Base-by-base conservation (phyloP, 768 basidiomycete genomes). In the Hirschioporus abietinus region DNA sequence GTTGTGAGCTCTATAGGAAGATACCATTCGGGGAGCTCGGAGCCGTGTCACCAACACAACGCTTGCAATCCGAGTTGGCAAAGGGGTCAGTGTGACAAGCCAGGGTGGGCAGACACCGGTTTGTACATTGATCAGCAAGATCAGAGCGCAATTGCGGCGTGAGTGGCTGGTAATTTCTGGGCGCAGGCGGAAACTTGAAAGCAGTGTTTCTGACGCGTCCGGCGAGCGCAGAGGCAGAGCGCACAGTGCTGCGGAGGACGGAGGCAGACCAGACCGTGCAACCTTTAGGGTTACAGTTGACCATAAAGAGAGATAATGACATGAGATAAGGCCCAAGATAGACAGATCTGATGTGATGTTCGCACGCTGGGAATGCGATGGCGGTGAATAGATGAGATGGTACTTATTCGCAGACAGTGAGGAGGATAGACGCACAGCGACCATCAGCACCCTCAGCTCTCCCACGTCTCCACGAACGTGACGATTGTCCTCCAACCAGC, bases 401-500 rank as follows among this genome's bases (percentile, higher is more conserved):
- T 12, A 12, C 20, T 20, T 52, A 52, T 52, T 12, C 42, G 20
- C 42, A 52, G 12, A 52, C 12, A 20, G 42, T 52, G 42, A 20
- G 42, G 20, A 20, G 42, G 42, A 20, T 52, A 52, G 20, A 52
- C 42, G 35, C 35, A 7, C 35, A 36, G 15, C 35, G 42, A 52
- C 42, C 42, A 52, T 52, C 42, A 52, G n/a, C 30, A 3, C 30
- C 12, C 42, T 52, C 15, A 52, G 42, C 12, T 20, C 42, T 52
- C 42, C 42, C 42, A 52, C 42, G 42, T 52, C 42, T 52, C 42
- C 42, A 52, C 42, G 42, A 52, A 52, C 42, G 42, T 52, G 42
- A 52, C 42, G 20, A 12, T 15, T n/a, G n/a, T n/a, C n/a, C n/a
- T n/a, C n/a, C 12, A 20, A 15, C 42, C 3, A 52, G 20, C 42